Evolutionary conservation across 2,329 filamentous ascomycete genomes (phyloP).

Genomic region (Aspergillus novoparasiticus): DNA sequence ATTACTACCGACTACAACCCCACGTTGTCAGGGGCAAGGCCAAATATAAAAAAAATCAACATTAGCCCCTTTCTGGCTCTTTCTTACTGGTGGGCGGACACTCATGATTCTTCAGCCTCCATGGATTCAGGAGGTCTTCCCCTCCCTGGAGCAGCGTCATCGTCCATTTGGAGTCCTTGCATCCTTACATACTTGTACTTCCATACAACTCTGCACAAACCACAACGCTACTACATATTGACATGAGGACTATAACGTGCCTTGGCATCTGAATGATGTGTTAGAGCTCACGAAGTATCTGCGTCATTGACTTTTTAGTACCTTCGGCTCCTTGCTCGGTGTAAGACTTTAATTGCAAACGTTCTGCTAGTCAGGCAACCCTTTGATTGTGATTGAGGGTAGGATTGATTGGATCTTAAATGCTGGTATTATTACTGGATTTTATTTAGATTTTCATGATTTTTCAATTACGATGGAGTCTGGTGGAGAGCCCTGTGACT

Average conservation of each 20-base stretch:
- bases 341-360: slow-evolving; percentile 1
- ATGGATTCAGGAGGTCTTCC: not conserved
- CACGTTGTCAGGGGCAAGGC: slow-evolving; percentile 3
- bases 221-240: not conserved
- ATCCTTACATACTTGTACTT: not conserved
- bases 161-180: not conserved
- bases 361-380: not conserved
- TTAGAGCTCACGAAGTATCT: not conserved
- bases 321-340: not conserved
- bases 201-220: not conserved
- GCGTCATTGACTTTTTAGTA: not conserved
- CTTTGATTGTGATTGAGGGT: not conserved
- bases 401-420: not conserved
- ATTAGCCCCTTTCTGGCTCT: not conserved
- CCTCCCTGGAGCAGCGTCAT: not conserved
- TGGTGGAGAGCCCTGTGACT: slow-evolving; percentile 1
- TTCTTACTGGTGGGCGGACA: not conserved
- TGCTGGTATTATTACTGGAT: not conserved
- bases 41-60: not conserved
- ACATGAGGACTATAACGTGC: not conserved
- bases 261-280: not conserved
- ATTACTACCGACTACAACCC: not conserved
- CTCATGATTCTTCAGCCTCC: slow-evolving; percentile 1
- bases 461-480: not conserved
- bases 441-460: slow-evolving; percentile 4